Evolutionary conservation across 441 rosid species (phyloP).

Genomic region (Gossypium laxum): DNA sequence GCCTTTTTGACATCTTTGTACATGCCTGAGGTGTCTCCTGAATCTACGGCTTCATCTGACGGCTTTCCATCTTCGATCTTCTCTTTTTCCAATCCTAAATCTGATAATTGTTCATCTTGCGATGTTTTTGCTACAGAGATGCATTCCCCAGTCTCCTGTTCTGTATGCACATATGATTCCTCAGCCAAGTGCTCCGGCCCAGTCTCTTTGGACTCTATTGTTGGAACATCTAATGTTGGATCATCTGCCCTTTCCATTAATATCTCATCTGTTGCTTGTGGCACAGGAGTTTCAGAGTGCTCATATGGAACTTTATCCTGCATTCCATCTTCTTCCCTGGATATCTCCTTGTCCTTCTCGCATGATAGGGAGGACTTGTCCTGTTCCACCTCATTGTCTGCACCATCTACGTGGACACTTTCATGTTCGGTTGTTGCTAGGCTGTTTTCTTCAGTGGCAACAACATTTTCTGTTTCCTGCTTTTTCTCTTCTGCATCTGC

Average conservation of each 20-base stretch:
- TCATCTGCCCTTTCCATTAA: slow-evolving; percentile 10
- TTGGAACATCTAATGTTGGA: slow-evolving; percentile 15
- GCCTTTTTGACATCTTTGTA: slow-evolving; percentile 14
- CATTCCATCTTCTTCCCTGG: slow-evolving; percentile 10
- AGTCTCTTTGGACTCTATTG: slow-evolving; percentile 12
- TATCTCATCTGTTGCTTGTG: slow-evolving; percentile 8
- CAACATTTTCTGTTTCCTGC: slow-evolving; percentile 12
- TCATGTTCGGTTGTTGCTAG: slow-evolving; percentile 8
- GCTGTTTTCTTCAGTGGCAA: slow-evolving; percentile 18
- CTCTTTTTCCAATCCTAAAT: neutral
- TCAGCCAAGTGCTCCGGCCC: slow-evolving; percentile 16
- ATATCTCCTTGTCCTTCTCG: neutral
- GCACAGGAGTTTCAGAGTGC: slow-evolving; percentile 10
- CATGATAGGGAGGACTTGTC: slow-evolving; percentile 1
- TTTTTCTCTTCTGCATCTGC: slow-evolving; percentile 17
- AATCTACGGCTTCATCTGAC: slow-evolving; percentile 14
- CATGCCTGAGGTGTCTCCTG: neutral
- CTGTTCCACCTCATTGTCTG: slow-evolving; percentile 12
- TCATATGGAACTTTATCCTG: slow-evolving; percentile 17
- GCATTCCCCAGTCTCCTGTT: slow-evolving; percentile 16
- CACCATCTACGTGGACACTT: neutral
- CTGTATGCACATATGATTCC: slow-evolving; percentile 15
- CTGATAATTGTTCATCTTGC: slow-evolving; percentile 5
- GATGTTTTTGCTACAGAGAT: slow-evolving; percentile 10
- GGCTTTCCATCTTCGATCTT: slow-evolving; percentile 17